Evolutionary conservation across 495 filamentous ascomycete genomes (phyloP), one percentile per base, ranked within the genome.

Genomic region (Penicillium roqueforti): DNA sequence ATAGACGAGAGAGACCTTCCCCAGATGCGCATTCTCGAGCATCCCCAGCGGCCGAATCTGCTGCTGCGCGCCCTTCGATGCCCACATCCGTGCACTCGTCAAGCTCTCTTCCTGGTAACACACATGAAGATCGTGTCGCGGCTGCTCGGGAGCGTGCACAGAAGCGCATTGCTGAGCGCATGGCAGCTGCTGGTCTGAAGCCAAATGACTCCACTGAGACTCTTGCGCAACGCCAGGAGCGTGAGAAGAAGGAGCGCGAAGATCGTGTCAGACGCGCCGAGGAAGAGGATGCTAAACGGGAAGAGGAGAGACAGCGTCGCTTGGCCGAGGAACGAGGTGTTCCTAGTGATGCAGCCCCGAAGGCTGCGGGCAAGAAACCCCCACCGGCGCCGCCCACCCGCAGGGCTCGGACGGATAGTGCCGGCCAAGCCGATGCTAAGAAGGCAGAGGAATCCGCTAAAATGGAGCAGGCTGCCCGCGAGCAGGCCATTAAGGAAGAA

Each of bases 141-240:
- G 96, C 91, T 68, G 95, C 97, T 58, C 93, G 93, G 67, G 91
- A 97, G 68, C 92, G 96, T 67, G 95, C 95, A 11, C 91, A 97
- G 69, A 89, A 91, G 65, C 87, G 92, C 41, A 97, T 99, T 87
- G 91, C 92, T n/a, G 95, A 97, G 68, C 84, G 93, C 45, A 83
- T 99, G 57, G 95, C 95, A 40, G 93, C 92, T 42, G 81, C 96
- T 51, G 93, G 93, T 16, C 81, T 99, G 59, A 93, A 91, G 63
- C 82, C 91, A 25, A 69, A 58, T 23, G 83, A 82, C 44, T 73
- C 82, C 3, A 81, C 83, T 3, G 93, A 99, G 71, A 87, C 86
- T 23, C 72, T 91, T 2, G 79, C 85, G 47, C 91, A 97, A 72
- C 82, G 91, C 40, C 82, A 87, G 52, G 95, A 97, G 61, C 85